Percentiles rank a stretch among this genome's conserved stretches.
Evolutionary conservation across 495 filamentous ascomycete genomes (phyloP).

Genomic region (Filosporella fistucella): DNA sequence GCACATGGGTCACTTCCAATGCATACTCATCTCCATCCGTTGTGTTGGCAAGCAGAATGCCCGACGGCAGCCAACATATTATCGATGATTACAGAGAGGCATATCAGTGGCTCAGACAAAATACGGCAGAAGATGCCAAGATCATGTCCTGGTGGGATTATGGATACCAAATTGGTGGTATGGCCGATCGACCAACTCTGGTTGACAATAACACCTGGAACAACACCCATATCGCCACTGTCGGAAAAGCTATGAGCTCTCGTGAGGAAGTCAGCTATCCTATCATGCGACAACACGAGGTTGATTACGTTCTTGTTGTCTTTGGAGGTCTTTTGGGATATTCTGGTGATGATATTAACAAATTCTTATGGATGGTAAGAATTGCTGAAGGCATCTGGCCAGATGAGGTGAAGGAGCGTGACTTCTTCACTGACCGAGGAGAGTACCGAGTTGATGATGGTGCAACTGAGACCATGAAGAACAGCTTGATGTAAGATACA

Average conservation of each 20-base stretch:
- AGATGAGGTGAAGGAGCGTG: conserved; percentile 94
- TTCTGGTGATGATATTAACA: conserved; percentile 99
- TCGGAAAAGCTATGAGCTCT: conserved; percentile 98
- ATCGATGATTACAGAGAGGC: conserved; percentile 99
- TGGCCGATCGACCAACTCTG: conserved; percentile 95
- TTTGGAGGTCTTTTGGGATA: conserved; percentile 96
- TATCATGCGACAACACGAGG: conserved; percentile 96
- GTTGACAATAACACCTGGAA: conserved; percentile 99
- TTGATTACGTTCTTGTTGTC: conserved; percentile 96
- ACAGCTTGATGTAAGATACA: conserved; percentile 87
- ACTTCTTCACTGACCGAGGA: conserved; percentile 91
- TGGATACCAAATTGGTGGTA: conserved; percentile 99
- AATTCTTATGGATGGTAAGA: conserved; percentile 99
- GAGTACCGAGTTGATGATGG: conserved; percentile 94
- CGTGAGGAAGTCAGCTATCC: conserved; percentile 97
- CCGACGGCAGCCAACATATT: conserved; percentile 95
- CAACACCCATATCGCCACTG: conserved; percentile 99
- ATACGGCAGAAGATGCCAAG: conserved; percentile 90
- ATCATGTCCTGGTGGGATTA: conserved; percentile 99
- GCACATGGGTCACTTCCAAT: conserved; percentile 99
- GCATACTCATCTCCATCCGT: conserved; percentile 98
- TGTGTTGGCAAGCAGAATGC: conserved; percentile 85
- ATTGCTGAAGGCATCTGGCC: conserved; percentile 99
- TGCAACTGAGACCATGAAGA: conserved; percentile 97
- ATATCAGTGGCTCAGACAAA: conserved; percentile 99